Base-by-base conservation (phyloP, 441 rosid species). In the Adansonia rubrostipa region DNA sequence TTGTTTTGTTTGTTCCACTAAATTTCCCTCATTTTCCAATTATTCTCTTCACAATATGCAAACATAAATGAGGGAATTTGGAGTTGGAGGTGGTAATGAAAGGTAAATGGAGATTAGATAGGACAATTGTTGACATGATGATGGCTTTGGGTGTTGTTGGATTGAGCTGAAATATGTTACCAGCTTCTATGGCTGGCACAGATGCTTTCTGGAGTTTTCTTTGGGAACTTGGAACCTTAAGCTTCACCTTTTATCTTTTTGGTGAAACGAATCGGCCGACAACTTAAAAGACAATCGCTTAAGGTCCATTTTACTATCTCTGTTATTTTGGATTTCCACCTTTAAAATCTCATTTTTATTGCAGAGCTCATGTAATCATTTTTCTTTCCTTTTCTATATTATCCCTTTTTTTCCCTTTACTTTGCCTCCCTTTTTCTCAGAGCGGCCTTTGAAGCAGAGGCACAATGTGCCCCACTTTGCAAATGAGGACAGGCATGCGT, bases 401-500 rank as follows among this genome's bases (percentile, higher is more conserved):
- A 22, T 69, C 20, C 50, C 28, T 42, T n/a, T 17, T 17, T n/a
- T 28, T 33, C 36, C 11, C 8, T 10, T 48, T 6, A 47, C 57
- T 69, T 69, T 22, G 40, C 56, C 40, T 69, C 19, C 54, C 11
- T 20, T 57, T 11, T 69, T 69, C 56, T 48, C 2, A 9, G 11
- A 48, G 17, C 58, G 44, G 42, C 19, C 73, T 69, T 69, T 69
- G 73, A 69, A 22, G 73, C 44, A 48, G 10, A 13, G 58, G 58
- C 20, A 2, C 58, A 69, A 48, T 67, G 33, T 22, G 20, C 42
- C 22, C 20, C 58, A 48, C 42, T 48, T 69, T 47, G 13, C 20
- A 22, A 13, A 42, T 65, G 71, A 66, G 24, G 28, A 15, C 5
- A 36, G 45, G 13, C 69, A 36, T 7, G 45, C 0, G 2, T 28